Evolutionary conservation across 306 rosid genomes (phyloP), one percentile per base, ranked within the genome.

Genomic region (Macrotyloma uniflorum): DNA sequence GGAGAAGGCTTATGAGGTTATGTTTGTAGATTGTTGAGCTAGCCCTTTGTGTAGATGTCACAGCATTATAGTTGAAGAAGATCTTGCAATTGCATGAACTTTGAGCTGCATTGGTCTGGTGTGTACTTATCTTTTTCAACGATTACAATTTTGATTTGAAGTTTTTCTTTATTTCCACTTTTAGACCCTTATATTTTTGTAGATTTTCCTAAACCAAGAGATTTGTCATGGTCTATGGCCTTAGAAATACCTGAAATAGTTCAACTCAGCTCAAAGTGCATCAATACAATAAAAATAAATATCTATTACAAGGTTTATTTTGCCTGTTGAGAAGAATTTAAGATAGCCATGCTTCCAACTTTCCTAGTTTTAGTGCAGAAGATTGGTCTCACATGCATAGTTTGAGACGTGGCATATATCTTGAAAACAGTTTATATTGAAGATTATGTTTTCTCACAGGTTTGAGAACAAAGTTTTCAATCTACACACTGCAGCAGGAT

Each of bases 1-100:
- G 88, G 85, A 87, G 23, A 83, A 80, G 62, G 18, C 8, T 12
- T 53, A 49, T 68, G 15, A 26, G 20, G 51, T 19, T 71, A 11
- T 61, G 66, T 76, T 76, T 38, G 45, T 33, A 58, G 26, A 83
- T 71, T 85, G 58, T 74, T 63, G 73, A 67, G 86, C 79, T 77
- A 77, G 73, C 79, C 33, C 76, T 46, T 81, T 36, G 67, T 23
- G 19, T 79, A 79, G 82, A 75, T 70, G 80, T 58, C 80, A 72
- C 72, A 54, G 64, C 68, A 64, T 84, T 78, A 33, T 33, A n/a
- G 79, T 63, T 74, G 72, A 68, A 32, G 76, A 49, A 8, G 62
- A 66, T 45, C 38, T 65, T 65, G 79, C 49, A 6, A 23, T 50
- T 65, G 59, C 24, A 15, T 16, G 66, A 46, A 58, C 76, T 19